These are phyloP conservation scores for Jackrogersella minutella DNA, from an alignment of 495 filamentous ascomycete species.

Conservation along the genomic window DNA sequence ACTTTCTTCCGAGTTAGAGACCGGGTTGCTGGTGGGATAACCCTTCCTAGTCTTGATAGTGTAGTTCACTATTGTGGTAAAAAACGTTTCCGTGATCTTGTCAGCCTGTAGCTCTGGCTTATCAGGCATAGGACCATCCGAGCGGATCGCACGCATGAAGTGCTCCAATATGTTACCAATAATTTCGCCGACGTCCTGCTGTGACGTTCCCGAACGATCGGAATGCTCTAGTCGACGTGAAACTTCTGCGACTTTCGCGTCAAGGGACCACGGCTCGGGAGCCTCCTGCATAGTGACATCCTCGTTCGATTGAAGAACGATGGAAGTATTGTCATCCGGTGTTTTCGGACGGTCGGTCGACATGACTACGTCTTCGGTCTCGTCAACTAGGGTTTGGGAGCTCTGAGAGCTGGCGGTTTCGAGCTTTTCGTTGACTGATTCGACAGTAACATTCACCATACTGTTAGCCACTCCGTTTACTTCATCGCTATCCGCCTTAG, in stretches of 20 bases:
- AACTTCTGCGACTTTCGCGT: conserved; percentile 52
- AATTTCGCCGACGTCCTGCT: conserved; percentile 95
- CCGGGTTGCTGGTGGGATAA: not conserved
- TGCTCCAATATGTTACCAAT: conserved; percentile 91
- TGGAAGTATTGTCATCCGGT: not conserved
- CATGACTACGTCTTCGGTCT: conserved; percentile 40
- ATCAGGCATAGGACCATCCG: conserved; percentile 59
- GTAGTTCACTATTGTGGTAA: conserved; percentile 55
- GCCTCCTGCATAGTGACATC: conserved; percentile 37
- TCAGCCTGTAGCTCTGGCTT: conserved; percentile 75
- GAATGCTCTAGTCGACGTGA: conserved; percentile 51
- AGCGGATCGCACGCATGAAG: conserved; percentile 84
- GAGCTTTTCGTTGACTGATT: conserved; percentile 32
- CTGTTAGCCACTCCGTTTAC: not conserved
- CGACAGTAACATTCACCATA: conserved; percentile 35
- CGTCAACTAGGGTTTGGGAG: conserved; percentile 56
- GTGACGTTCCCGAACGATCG: conserved; percentile 55
- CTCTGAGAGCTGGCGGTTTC: conserved; percentile 50
- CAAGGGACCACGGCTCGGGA: conserved; percentile 42
- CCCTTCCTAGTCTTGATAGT: conserved; percentile 45
- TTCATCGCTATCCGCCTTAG: conserved; percentile 10
- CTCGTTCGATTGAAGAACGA: not conserved
- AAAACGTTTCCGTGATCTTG: conserved; percentile 71
- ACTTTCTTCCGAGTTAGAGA: conserved; percentile 29
- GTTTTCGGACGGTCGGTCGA: conserved; percentile 9